phyloP scores from a whole-genome alignment of 1,284 basidiomycete species.

The Tausonia pullulans region DNA sequence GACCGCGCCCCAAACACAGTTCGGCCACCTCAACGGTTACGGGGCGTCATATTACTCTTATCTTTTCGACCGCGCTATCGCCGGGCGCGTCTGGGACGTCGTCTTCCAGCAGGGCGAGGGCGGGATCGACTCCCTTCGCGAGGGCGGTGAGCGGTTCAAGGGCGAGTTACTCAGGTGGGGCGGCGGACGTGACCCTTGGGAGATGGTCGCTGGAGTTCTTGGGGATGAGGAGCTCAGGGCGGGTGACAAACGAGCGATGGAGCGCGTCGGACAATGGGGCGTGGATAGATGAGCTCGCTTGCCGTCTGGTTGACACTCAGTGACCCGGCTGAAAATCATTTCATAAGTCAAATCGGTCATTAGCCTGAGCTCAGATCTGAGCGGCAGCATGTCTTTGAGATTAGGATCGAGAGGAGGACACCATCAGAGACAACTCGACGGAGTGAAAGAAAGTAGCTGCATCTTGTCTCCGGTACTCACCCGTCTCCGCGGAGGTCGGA shows the following conservation, averaged over 20 bases:
- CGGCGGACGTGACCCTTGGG: slow-evolving; percentile 88
- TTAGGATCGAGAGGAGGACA: too few species aligned
- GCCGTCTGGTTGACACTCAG: too few species aligned
- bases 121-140: slow-evolving; percentile 50
- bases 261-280: slow-evolving; percentile 74
- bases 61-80: slow-evolving; percentile 89
- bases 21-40: slow-evolving; percentile 91
- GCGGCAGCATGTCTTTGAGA: slow-evolving; percentile 60
- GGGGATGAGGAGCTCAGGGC: slow-evolving; percentile 48
- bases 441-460: not conserved
- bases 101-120: slow-evolving; percentile 48
- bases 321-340: too few species aligned
- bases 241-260: slow-evolving; percentile 75
- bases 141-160: slow-evolving; percentile 68
- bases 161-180: slow-evolving; percentile 64
- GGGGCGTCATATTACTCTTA: slow-evolving; percentile 98
- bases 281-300: slow-evolving; percentile 29
- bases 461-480: not conserved
- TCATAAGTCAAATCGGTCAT: too few species aligned
- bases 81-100: slow-evolving; percentile 71
- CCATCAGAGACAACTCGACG: not conserved
- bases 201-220: slow-evolving; percentile 71
- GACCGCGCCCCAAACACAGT: slow-evolving; percentile 88
- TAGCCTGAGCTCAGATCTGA: slow-evolving; percentile 49
- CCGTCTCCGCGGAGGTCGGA: slow-evolving; percentile 66